A percentile compares a stretch with the other conserved stretches of the same genome.
Evolutionary conservation across 306 rosid species (phyloP).

Genomic region (Cotoneaster glaucophyllus): DNA sequence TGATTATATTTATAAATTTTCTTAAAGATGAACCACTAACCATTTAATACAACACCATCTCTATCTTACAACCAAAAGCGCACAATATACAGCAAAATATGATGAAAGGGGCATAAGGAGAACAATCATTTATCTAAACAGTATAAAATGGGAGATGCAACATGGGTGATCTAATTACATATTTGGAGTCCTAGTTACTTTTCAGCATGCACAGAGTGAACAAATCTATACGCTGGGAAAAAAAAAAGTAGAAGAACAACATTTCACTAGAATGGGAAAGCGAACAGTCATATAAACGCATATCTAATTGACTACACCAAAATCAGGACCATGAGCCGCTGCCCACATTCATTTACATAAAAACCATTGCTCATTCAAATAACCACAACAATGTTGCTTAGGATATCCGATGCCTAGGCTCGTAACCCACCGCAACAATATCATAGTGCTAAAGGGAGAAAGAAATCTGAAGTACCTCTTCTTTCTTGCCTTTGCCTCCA

Average conservation of each 20-base stretch:
- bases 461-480: constrained; percentile 53
- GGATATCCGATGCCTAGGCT: background rate
- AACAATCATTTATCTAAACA: background rate
- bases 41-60: background rate
- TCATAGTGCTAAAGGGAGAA: background rate
- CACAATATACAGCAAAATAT: background rate
- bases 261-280: background rate
- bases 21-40: background rate
- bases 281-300: background rate
- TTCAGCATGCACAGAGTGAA: background rate
- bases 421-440: background rate
- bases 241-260: background rate
- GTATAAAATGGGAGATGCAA: background rate
- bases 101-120: background rate
- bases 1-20: background rate
- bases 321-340: background rate
- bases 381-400: too few relatives aligned
- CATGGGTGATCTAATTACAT: background rate
- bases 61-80: background rate
- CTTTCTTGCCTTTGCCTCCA: constrained; percentile 74
- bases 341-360: background rate
- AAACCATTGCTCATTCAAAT: background rate
- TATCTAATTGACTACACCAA: background rate
- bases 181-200: background rate
- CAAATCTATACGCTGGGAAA: background rate